These are phyloP conservation scores for Fusarium vanettenii DNA, from an alignment of 2,329 filamentous ascomycete genomes.

Conservation along the genomic window DNA sequence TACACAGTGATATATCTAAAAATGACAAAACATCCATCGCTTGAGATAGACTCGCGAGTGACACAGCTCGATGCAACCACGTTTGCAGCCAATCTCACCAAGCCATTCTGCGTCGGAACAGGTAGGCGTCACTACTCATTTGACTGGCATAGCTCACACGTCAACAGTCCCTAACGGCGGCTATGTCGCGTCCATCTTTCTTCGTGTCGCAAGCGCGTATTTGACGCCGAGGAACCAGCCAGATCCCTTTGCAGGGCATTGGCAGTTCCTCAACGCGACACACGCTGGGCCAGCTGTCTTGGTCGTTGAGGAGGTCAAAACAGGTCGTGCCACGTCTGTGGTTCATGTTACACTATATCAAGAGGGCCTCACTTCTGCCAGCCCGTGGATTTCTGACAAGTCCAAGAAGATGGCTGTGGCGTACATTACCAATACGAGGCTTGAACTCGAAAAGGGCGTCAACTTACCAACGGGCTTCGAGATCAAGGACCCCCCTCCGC, in stretches of 20 bases:
- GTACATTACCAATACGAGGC: slow-evolving; percentile 54
- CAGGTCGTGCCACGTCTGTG: slow-evolving; percentile 55
- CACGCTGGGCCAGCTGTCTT: slow-evolving; percentile 52
- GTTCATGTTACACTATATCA: slow-evolving; percentile 58
- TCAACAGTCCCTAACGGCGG: slow-evolving; percentile 58
- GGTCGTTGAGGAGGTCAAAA: slow-evolving; percentile 55
- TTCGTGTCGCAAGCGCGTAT: slow-evolving; percentile 50
- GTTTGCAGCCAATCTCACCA: slow-evolving; percentile 23
- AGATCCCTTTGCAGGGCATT: slow-evolving; percentile 54
- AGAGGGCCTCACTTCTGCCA: slow-evolving; percentile 44
- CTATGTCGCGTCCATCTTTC: slow-evolving; percentile 56
- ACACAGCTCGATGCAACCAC: slow-evolving; percentile 5
- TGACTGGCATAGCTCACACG: background rate
- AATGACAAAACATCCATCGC: slow-evolving; percentile 4
- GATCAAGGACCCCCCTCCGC: slow-evolving; percentile 21
- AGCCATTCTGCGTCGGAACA: slow-evolving; percentile 30
- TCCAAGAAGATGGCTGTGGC: slow-evolving; percentile 49
- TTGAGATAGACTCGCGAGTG: slow-evolving; percentile 19
- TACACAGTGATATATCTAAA: background rate
- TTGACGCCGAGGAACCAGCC: slow-evolving; percentile 49
- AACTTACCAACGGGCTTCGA: slow-evolving; percentile 44
- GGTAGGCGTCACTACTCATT: background rate
- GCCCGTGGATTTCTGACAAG: slow-evolving; percentile 50
- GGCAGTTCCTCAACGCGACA: slow-evolving; percentile 56
- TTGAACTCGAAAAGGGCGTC: slow-evolving; percentile 43